Conservation (phyloP, 208 protist genomes). For the Crithidia mellificae region DNA sequence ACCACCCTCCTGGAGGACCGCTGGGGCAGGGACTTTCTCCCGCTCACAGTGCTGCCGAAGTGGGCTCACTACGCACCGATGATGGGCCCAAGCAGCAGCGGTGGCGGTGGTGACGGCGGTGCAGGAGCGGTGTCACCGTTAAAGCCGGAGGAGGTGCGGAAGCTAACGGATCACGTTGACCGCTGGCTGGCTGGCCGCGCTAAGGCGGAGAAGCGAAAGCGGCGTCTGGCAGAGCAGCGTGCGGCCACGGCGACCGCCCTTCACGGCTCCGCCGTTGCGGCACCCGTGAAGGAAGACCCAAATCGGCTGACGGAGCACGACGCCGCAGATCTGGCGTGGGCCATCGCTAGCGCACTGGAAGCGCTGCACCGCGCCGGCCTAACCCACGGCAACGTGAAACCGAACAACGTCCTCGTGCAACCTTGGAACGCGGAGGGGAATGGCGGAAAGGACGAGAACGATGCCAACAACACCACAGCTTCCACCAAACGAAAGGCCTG, state of each 20-base stretch:
- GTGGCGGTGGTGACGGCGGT: neutral
- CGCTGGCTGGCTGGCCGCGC: constrained; percentile 23
- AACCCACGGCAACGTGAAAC: constrained; percentile 59
- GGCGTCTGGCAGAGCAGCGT: constrained; percentile 6
- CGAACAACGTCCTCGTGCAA: constrained; percentile 54
- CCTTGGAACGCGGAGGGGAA: neutral
- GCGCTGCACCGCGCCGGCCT: constrained; percentile 23
- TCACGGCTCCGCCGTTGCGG: neutral
- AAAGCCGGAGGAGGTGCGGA: constrained; percentile 7
- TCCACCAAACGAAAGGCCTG: constrained; percentile 5
- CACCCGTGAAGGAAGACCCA: constrained; percentile 10
- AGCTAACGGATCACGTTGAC: constrained; percentile 16
- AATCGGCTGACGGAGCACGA: constrained; percentile 25
- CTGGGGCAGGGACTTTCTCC: constrained; percentile 24
- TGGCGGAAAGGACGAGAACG: neutral
- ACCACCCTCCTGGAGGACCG: constrained; percentile 22
- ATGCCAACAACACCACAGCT: neutral
- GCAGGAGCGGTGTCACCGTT: no score
- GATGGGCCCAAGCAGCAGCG: no score
- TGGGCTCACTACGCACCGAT: constrained; percentile 21
- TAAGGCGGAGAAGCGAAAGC: constrained; percentile 24
- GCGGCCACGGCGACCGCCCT: constrained; percentile 6
- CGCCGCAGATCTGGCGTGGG: constrained; percentile 31
- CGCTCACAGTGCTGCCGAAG: constrained; percentile 22
- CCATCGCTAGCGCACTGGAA: constrained; percentile 12